phyloP scores from a whole-genome alignment of 306 rosid genomes.

The Pachyrhizus erosus region DNA sequence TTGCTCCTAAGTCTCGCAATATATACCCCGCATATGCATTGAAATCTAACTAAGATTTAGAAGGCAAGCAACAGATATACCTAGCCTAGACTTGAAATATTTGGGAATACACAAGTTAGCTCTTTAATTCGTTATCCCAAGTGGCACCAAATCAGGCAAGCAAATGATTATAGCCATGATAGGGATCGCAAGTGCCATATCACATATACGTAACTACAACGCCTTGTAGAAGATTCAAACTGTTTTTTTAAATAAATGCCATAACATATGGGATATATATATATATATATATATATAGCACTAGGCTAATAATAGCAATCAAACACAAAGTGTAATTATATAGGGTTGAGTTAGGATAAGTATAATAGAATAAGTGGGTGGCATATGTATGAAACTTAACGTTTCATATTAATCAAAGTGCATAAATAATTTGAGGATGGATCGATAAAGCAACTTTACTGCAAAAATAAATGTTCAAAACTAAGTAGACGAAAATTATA shows the following conservation, averaged over 20 bases:
- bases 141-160: constrained; percentile 30
- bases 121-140: constrained; percentile 16
- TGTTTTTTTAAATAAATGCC: neutral
- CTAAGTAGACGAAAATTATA: neutral
- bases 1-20: constrained; percentile 68
- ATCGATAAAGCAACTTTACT: neutral
- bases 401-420: neutral
- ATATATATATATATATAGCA: too few species aligned
- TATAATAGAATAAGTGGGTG: neutral
- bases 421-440: neutral
- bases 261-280: neutral
- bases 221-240: neutral
- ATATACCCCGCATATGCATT: constrained; percentile 26
- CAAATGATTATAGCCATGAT: constrained; percentile 38
- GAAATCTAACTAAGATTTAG: constrained; percentile 45
- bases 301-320: neutral
- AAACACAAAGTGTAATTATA: neutral
- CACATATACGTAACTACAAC: constrained; percentile 32
- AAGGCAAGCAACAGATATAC: constrained; percentile 63
- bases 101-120: constrained; percentile 37
- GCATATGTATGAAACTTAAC: neutral
- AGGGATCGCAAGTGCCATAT: constrained; percentile 15
- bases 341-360: neutral
- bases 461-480: neutral
- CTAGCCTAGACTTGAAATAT: constrained; percentile 17